These are phyloP conservation scores for Tuber calosporum DNA, from an alignment of 495 filamentous ascomycete species.

Conservation along the genomic window DNA sequence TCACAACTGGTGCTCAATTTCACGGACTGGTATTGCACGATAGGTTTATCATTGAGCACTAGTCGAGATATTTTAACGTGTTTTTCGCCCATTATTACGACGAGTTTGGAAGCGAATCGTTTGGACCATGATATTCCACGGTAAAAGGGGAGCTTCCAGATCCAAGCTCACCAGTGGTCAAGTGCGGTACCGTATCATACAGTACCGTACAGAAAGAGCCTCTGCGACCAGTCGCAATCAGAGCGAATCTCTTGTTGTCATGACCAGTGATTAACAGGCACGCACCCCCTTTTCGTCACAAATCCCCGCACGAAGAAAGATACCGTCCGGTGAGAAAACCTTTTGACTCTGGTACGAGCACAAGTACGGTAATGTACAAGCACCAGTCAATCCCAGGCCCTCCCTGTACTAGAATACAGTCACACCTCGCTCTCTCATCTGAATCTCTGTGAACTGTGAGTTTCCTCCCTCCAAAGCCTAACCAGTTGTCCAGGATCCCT, in stretches of 20 bases:
- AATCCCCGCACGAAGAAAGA: not conserved
- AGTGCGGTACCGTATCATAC: no score
- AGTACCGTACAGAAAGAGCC: not conserved
- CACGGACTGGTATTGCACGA: not conserved
- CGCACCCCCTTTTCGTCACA: not conserved
- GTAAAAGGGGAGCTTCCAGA: not conserved
- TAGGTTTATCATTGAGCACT: slow-evolving; percentile 1
- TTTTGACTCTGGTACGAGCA: no score
- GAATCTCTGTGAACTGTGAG: no score
- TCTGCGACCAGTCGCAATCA: not conserved
- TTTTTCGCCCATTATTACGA: slow-evolving; percentile 2
- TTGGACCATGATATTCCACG: not conserved
- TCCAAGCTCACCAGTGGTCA: not conserved
- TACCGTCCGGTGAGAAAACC: no score
- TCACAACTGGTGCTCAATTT: slow-evolving; percentile 3
- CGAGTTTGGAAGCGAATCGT: slow-evolving; percentile 4
- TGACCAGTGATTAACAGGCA: not conserved
- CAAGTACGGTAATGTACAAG: no score
- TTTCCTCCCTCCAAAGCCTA: no score
- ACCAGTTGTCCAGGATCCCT: no score
- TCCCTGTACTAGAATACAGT: no score
- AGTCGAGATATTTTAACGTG: not conserved
- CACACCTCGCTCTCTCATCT: no score
- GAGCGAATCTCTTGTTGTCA: not conserved
- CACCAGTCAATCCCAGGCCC: no score